Evolutionary conservation across 2,329 filamentous ascomycete species (phyloP).

Genomic region (Claviceps monticola): DNA sequence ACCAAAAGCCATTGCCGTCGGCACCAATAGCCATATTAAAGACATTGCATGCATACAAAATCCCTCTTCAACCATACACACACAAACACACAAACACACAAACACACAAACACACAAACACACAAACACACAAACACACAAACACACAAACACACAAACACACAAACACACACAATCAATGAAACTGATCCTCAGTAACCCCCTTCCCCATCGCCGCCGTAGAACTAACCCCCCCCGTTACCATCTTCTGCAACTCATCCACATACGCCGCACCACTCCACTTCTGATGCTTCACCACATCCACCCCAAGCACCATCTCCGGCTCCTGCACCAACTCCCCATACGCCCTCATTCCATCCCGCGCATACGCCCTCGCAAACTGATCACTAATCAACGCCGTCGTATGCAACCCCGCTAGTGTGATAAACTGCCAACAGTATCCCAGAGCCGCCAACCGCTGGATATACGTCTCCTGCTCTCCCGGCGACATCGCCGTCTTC

Average conservation of each 20-base stretch:
- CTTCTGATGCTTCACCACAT: constrained; percentile 98
- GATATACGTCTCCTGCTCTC: constrained; percentile 97
- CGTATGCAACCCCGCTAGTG: constrained; percentile 90
- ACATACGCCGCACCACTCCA: constrained; percentile 94
- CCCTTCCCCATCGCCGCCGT: constrained; percentile 96
- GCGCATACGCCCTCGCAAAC: constrained; percentile 71
- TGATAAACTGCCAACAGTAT: constrained; percentile 99
- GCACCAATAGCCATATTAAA: not conserved
- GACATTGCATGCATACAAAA: too few relatives aligned
- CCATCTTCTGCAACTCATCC: constrained; percentile 93
- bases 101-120: too few relatives aligned
- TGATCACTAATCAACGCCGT: constrained; percentile 84
- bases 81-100: too few relatives aligned
- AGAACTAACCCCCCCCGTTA: constrained; percentile 79
- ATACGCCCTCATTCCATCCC: constrained; percentile 87
- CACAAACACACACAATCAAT: constrained; percentile 11
- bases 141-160: too few relatives aligned
- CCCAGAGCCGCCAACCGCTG: constrained; percentile 70
- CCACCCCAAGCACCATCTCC: constrained; percentile 79
- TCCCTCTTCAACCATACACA: not conserved
- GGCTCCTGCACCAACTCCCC: constrained; percentile 96
- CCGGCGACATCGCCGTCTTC: constrained; percentile 87
- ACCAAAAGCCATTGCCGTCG: too few relatives aligned
- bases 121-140: too few relatives aligned
- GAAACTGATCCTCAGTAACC: constrained; percentile 94